These are phyloP conservation scores for Moesziomyces antarcticus DNA, from an alignment of 1,284 basidiomycete species.

Conservation along the genomic window DNA sequence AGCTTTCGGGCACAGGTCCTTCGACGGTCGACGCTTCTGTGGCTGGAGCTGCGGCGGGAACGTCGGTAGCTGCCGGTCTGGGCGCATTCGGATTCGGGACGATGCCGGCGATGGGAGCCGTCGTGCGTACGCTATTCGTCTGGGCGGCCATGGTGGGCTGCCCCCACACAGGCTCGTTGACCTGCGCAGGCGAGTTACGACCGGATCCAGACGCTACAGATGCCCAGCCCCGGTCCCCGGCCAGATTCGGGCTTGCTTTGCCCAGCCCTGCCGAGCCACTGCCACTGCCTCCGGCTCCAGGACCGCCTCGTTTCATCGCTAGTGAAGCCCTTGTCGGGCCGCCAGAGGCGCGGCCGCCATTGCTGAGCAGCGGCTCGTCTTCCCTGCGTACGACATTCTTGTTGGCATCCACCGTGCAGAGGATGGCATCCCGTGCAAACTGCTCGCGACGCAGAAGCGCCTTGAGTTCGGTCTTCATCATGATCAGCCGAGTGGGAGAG, in stretches of 20 bases:
- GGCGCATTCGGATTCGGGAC: slow-evolving; percentile 44
- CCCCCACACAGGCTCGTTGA: slow-evolving; percentile 25
- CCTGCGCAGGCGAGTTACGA: slow-evolving; percentile 32
- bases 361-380: slow-evolving; percentile 34
- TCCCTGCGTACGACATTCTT: slow-evolving; percentile 35
- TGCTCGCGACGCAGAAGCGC: slow-evolving; percentile 34
- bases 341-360: slow-evolving; percentile 5
- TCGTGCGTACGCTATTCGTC: slow-evolving; percentile 9
- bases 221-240: slow-evolving; percentile 41
- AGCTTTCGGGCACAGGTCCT: slow-evolving; percentile 35
- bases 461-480: slow-evolving; percentile 52
- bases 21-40: slow-evolving; percentile 1
- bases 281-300: slow-evolving; percentile 1
- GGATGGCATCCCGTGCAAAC: slow-evolving; percentile 41
- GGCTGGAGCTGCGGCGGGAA: neutral
- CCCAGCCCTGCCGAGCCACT: slow-evolving; percentile 7
- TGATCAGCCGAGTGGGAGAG: slow-evolving; percentile 38
- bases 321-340: slow-evolving; percentile 25
- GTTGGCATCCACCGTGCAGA: slow-evolving; percentile 37
- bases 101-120: slow-evolving; percentile 26
- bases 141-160: slow-evolving; percentile 31
- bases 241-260: slow-evolving; percentile 20
- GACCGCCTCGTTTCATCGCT: slow-evolving; percentile 31
- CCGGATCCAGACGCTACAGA: slow-evolving; percentile 45
- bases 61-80: slow-evolving; percentile 5